Conservation (phyloP, 345 rosid genomes). For the Melaleuca alternifolia region DNA sequence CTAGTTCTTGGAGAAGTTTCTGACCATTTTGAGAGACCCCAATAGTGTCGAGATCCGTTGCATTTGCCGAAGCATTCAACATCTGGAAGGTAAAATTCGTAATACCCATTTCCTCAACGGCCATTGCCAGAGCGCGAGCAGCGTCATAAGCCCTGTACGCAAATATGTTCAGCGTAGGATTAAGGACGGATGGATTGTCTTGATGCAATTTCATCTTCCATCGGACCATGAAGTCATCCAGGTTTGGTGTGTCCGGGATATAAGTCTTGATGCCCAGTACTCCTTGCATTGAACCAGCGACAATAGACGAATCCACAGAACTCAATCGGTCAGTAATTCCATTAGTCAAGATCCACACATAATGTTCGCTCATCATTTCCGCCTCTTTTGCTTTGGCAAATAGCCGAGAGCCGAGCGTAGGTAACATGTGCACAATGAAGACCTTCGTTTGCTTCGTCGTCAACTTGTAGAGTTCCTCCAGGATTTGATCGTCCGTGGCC, state of each 20-base stretch:
- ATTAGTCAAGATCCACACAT: background rate
- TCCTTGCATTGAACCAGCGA: background rate
- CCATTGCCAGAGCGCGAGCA: no score
- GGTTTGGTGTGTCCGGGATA: background rate
- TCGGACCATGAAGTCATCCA: background rate
- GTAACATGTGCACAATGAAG: background rate
- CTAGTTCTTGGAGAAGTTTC: background rate
- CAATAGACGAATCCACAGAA: background rate
- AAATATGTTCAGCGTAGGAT: no score
- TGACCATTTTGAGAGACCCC: background rate
- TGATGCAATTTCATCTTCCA: background rate
- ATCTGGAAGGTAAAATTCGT: no score
- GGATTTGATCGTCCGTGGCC: background rate
- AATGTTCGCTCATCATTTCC: background rate
- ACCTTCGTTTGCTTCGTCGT: background rate
- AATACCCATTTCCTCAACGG: no score
- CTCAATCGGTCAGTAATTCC: background rate
- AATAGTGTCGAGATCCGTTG: no score
- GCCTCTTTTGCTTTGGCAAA: background rate
- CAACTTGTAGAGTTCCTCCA: background rate
- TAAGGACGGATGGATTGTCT: no score
- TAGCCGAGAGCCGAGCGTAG: background rate
- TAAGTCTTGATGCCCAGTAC: background rate
- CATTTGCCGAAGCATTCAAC: no score
- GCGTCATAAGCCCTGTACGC: no score